Evolutionary conservation across 169 alveolate genomes (phyloP), one percentile per base, ranked within the genome.

Genomic region (Plasmodium reichenowi): DNA sequence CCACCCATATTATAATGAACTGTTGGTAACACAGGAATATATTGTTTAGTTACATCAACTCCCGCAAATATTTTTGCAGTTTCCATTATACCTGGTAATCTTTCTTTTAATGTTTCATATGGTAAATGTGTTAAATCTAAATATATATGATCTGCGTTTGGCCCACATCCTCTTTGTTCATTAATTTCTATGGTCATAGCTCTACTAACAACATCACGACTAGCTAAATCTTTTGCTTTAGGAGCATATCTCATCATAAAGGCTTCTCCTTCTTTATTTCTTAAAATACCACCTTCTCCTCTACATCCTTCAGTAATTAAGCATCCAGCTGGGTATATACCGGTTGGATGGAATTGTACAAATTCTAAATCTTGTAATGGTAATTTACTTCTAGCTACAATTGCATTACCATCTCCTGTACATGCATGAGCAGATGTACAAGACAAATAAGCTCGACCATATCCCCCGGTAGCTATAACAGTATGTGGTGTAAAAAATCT

Each of bases 1-100:
- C 99, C 99, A 17, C 99, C 99, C 99, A 99, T 99, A 94, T 98
- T 98, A 94, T 99, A 99, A 94, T 99, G 99, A 58, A 98, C 99
- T 2, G 99, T 98, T 29, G 99, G 99, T 58, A 98, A 91, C 47
- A 98, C 99, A 12, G 99, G 99, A 26, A 98, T 97, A 32, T 99
- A 99, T 91, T 98, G 98, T 89, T 96, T 97, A 72, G 98, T 95
- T 2, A 94, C 98, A 94, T 97, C 99, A 54, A 97, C 98, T 29
- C 99, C 99, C 45, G 99, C 99, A 89, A 98, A 98, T 78, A 98
- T 97, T 74, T 97, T 97, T 9, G 99, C 99, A 29, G 99, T 97
- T 87, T 98, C 99, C 72, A 97, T 89, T 92, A 99, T 98, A 62
- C 99, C 99, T 13, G 99, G 99, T 78, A 98, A 96, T 90, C 99